Conservation (phyloP, 2,329 filamentous ascomycete genomes). For the Biscogniauxia sp. region DNA sequence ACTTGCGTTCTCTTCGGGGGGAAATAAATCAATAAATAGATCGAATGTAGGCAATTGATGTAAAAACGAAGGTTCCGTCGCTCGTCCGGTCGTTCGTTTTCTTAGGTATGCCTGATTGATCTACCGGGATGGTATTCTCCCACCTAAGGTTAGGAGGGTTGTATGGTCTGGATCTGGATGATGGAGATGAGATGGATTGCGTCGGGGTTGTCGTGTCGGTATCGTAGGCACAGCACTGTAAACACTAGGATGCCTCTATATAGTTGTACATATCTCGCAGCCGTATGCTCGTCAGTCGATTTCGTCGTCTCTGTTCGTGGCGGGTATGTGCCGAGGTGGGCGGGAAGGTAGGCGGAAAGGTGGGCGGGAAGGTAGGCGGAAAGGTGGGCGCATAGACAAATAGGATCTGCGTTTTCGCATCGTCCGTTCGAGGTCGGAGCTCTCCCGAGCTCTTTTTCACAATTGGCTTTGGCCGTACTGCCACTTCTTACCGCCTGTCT, state of each 20-base stretch:
- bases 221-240: neutral
- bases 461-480: constrained; percentile 20
- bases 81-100: neutral
- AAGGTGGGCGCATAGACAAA: too few species aligned
- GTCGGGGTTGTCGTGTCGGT: neutral
- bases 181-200: neutral
- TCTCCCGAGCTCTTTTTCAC: constrained; percentile 3
- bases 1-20: neutral
- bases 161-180: neutral
- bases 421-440: constrained; percentile 1
- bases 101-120: neutral
- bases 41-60: too few species aligned
- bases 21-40: too few species aligned
- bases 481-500: constrained; percentile 23
- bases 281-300: neutral
- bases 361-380: too few species aligned
- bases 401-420: neutral
- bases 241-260: too few species aligned
- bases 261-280: neutral
- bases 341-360: too few species aligned
- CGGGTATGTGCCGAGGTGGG: too few species aligned
- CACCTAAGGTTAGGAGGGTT: neutral
- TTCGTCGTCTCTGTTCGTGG: too few species aligned
- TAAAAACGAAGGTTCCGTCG: too few species aligned
- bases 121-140: neutral